Evolutionary conservation across 495 filamentous ascomycete species (phyloP).

Genomic region (Penicillium herquei): DNA sequence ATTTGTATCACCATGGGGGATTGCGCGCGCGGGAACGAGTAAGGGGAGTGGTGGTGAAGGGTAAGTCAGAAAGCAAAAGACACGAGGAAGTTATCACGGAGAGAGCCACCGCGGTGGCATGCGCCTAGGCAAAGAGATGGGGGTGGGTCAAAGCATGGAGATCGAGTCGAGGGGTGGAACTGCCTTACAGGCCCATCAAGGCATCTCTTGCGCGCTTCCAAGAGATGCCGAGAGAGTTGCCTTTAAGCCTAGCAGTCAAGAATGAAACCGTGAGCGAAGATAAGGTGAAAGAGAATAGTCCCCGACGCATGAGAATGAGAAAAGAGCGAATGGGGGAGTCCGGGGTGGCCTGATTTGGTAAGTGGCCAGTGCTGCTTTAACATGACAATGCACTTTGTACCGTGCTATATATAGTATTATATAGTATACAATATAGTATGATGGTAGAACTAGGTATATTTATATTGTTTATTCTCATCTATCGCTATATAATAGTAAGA

Average conservation of each 20-base stretch:
- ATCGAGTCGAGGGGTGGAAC: constrained; percentile 4
- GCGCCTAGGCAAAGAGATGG: constrained; percentile 7
- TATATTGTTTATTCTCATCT: too few species aligned
- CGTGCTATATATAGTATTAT: neutral
- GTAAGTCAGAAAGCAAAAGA: neutral
- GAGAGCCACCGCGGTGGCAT: constrained; percentile 3
- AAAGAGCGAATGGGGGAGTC: constrained; percentile 10
- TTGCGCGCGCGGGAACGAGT: constrained; percentile 7
- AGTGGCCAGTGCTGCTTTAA: constrained; percentile 13
- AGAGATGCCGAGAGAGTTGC: neutral
- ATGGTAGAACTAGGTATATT: too few species aligned
- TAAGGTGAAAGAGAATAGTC: neutral
- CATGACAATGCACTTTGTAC: too few species aligned
- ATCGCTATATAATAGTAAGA: too few species aligned
- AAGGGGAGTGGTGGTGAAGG: neutral
- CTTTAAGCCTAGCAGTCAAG: neutral
- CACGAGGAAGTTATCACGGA: neutral
- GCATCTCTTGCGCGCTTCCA: constrained; percentile 12
- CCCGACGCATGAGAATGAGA: constrained; percentile 6
- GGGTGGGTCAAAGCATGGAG: constrained; percentile 7
- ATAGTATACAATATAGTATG: too few species aligned
- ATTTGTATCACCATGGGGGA: constrained; percentile 17
- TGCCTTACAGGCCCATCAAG: constrained; percentile 16
- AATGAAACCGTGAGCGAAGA: constrained; percentile 7
- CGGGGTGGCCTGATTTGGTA: constrained; percentile 11